These are phyloP conservation scores for Knufia fluminis DNA, from an alignment of 2,329 filamentous ascomycete genomes.

Conservation along the genomic window DNA sequence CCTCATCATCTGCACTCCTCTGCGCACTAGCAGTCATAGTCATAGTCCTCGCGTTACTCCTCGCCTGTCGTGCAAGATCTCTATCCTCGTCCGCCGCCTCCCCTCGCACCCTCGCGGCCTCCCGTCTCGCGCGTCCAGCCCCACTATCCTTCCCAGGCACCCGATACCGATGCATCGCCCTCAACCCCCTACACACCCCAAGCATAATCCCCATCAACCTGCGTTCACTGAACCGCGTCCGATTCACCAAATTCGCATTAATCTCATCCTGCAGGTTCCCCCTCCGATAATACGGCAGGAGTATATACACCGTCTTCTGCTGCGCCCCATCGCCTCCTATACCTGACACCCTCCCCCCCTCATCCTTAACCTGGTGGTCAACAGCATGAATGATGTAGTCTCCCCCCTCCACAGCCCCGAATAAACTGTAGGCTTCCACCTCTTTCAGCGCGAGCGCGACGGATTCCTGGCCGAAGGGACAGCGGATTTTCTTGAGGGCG, in stretches of 20 bases:
- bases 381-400: slow-evolving; percentile 65
- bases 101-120: slow-evolving; percentile 44
- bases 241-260: slow-evolving; percentile 96
- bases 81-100: slow-evolving; percentile 49
- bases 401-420: slow-evolving; percentile 62
- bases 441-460: slow-evolving; percentile 92
- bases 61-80: slow-evolving; percentile 29
- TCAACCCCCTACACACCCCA: slow-evolving; percentile 79
- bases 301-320: slow-evolving; percentile 90
- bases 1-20: slow-evolving; percentile 57
- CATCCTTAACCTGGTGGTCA: slow-evolving; percentile 72
- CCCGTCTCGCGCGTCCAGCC: slow-evolving; percentile 11
- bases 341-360: slow-evolving; percentile 52
- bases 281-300: slow-evolving; percentile 88
- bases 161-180: slow-evolving; percentile 83
- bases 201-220: slow-evolving; percentile 82
- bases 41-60: slow-evolving; percentile 36
- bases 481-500: slow-evolving; percentile 97
- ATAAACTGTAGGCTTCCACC: slow-evolving; percentile 91
- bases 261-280: slow-evolving; percentile 97
- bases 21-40: slow-evolving; percentile 29
- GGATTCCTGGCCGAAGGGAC: slow-evolving; percentile 93
- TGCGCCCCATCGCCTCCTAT: slow-evolving; percentile 45
- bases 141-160: slow-evolving; percentile 47
- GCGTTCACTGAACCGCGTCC: slow-evolving; percentile 79